Evolutionary conservation across 2,329 filamentous ascomycete species (phyloP).

Genomic region (Phaeophleospora eucalypticola): DNA sequence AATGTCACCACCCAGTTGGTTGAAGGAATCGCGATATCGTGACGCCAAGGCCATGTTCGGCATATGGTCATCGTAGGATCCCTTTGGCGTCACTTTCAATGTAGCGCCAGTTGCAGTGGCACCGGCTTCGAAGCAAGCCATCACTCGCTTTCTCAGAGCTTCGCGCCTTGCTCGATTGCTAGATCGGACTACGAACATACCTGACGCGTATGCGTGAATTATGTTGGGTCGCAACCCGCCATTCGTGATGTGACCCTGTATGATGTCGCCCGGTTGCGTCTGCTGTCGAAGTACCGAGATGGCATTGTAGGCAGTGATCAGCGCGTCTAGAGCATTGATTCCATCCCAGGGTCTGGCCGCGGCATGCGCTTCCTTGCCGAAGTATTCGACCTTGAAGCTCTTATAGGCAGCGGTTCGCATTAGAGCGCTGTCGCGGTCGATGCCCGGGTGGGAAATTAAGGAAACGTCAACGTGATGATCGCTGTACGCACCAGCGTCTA

Average conservation of each 20-base stretch:
- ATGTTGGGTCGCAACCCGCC: slow-evolving; percentile 34
- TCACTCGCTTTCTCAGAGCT: slow-evolving; percentile 31
- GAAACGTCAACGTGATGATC: slow-evolving; percentile 36
- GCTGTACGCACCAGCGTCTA: slow-evolving; percentile 42
- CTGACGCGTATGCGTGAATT: slow-evolving; percentile 39
- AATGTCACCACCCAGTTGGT: slow-evolving; percentile 33
- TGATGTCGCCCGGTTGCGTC: slow-evolving; percentile 38
- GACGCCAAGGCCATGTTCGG: slow-evolving; percentile 49
- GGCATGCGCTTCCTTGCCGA: slow-evolving; percentile 38
- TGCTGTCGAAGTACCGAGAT: slow-evolving; percentile 39
- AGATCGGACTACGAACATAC: slow-evolving; percentile 37
- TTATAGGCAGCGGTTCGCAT: slow-evolving; percentile 52
- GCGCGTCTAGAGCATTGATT: slow-evolving; percentile 35
- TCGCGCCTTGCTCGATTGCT: slow-evolving; percentile 27
- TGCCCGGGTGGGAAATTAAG: slow-evolving; percentile 36
- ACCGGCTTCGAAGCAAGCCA: slow-evolving; percentile 46
- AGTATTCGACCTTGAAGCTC: slow-evolving; percentile 46
- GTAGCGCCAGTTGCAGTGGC: slow-evolving; percentile 48
- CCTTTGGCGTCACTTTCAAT: slow-evolving; percentile 41
- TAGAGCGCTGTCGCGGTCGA: slow-evolving; percentile 41
- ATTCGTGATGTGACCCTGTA: slow-evolving; percentile 32
- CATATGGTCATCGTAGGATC: slow-evolving; percentile 53
- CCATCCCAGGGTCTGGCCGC: slow-evolving; percentile 30
- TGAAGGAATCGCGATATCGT: slow-evolving; percentile 27
- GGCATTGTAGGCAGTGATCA: slow-evolving; percentile 32